These are phyloP conservation scores for Chiua virens DNA, from an alignment of 768 basidiomycete genomes.

Conservation along the genomic window DNA sequence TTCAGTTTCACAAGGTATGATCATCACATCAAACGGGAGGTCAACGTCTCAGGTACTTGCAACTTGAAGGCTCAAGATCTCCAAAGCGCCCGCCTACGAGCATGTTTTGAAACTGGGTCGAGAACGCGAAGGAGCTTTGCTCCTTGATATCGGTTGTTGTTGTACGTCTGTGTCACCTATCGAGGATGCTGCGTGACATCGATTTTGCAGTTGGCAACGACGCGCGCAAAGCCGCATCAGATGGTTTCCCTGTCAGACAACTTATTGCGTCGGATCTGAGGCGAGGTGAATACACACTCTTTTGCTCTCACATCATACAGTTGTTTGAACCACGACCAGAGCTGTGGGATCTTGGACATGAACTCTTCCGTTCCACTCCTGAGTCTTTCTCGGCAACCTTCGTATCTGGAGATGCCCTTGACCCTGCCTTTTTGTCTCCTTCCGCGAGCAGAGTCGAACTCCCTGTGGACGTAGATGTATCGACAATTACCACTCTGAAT, in stretches of 20 bases:
- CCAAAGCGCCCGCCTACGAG: conserved; percentile 19
- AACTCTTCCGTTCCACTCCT: conserved; percentile 54
- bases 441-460: conserved; percentile 19
- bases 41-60: neutral
- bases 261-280: conserved; percentile 40
- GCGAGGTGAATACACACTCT: conserved; percentile 29
- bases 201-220: conserved; percentile 40
- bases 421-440: conserved; percentile 42
- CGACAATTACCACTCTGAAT: conserved; percentile 40
- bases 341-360: conserved; percentile 61
- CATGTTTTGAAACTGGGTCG: conserved; percentile 36
- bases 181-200: neutral
- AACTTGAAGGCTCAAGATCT: conserved; percentile 20
- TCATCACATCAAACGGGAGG: neutral
- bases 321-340: neutral
- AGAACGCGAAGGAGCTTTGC: conserved; percentile 35
- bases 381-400: conserved; percentile 55
- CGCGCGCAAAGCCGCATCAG: conserved; percentile 37
- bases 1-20: conserved; percentile 20
- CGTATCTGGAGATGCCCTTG: conserved; percentile 54
- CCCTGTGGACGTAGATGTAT: conserved; percentile 22
- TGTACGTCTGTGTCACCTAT: conserved; percentile 25
- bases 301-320: neutral
- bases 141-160: conserved; percentile 48
- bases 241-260: conserved; percentile 40